A percentile compares a stretch with the other conserved stretches of the same genome.
phyloP scores from a whole-genome alignment of 108 stramenopile species.

The Parmales sp. region DNA sequence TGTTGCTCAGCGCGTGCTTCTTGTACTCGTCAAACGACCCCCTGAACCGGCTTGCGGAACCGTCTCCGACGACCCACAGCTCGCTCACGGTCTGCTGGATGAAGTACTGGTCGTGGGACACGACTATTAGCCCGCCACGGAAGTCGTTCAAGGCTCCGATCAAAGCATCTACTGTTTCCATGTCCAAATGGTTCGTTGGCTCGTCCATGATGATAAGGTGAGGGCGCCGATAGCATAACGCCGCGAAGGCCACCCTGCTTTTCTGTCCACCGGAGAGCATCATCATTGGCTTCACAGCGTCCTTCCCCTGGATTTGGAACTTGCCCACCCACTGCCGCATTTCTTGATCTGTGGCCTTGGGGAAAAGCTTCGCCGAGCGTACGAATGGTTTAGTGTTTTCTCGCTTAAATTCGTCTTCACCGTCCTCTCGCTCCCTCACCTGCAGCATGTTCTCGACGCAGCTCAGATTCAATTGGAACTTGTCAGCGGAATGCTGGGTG shows the following conservation, averaged over 20 bases:
- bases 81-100: conserved; percentile 64
- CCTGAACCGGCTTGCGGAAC: conserved; percentile 52
- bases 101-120: conserved; percentile 88
- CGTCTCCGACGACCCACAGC: conserved; percentile 72
- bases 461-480: conserved; percentile 70
- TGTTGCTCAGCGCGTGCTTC: conserved; percentile 52
- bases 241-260: conserved; percentile 88
- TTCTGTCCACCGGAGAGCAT: conserved; percentile 92
- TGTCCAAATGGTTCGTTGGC: conserved; percentile 90
- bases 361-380: too few species aligned
- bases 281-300: conserved; percentile 86
- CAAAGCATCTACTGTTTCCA: conserved; percentile 93
- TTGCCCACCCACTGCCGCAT: conserved; percentile 79
- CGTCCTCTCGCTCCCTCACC: conserved; percentile 55
- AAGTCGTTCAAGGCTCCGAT: conserved; percentile 76
- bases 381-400: too few species aligned
- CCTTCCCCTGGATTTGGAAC: conserved; percentile 80
- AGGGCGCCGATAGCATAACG: conserved; percentile 79
- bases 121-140: conserved; percentile 79
- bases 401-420: too few species aligned
- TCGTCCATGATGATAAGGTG: conserved; percentile 95
- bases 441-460: conserved; percentile 82
- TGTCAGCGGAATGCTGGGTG: conserved; percentile 91
- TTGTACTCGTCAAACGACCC: conserved; percentile 77
- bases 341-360: conserved; percentile 79